Evolutionary conservation across 176 grass and related monocot genomes (phyloP).

Genomic region (Typha latifolia): DNA sequence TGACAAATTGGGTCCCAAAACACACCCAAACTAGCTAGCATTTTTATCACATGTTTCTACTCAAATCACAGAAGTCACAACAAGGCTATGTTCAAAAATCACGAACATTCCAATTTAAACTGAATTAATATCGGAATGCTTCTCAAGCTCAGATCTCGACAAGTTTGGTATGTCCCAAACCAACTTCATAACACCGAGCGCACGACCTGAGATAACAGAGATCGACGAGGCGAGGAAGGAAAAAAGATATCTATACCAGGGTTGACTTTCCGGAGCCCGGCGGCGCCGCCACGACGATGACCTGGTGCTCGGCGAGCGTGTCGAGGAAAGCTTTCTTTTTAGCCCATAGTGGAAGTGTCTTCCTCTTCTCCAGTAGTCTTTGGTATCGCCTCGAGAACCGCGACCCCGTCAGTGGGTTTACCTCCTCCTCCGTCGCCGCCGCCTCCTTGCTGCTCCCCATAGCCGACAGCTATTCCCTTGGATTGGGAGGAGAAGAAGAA

Average conservation of each 20-base stretch:
- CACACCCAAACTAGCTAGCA: not conserved
- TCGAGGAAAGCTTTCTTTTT: not conserved
- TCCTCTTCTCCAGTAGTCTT: slow-evolving; percentile 14
- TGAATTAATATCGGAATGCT: no score
- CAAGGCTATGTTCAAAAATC: no score
- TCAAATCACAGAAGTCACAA: not conserved
- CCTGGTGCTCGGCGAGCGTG: slow-evolving; percentile 4
- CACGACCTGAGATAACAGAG: no score
- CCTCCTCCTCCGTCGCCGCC: not conserved
- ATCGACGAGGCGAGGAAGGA: no score
- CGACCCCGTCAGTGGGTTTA: not conserved
- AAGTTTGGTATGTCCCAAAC: no score
- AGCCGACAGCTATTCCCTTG: no score
- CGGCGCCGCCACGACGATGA: slow-evolving; percentile 15
- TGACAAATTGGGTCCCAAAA: not conserved
- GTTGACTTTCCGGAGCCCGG: slow-evolving; percentile 24
- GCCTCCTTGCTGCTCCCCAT: not conserved
- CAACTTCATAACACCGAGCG: no score
- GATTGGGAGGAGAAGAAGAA: no score
- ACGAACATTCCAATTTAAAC: no score
- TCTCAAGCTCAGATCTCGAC: no score
- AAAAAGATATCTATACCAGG: not conserved
- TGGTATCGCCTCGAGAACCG: slow-evolving; percentile 1
- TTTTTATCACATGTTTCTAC: no score
- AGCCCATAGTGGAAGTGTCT: slow-evolving; percentile 9